Base-by-base conservation (phyloP, 208 protist genomes). In the Tritrichomonas musculus region DNA sequence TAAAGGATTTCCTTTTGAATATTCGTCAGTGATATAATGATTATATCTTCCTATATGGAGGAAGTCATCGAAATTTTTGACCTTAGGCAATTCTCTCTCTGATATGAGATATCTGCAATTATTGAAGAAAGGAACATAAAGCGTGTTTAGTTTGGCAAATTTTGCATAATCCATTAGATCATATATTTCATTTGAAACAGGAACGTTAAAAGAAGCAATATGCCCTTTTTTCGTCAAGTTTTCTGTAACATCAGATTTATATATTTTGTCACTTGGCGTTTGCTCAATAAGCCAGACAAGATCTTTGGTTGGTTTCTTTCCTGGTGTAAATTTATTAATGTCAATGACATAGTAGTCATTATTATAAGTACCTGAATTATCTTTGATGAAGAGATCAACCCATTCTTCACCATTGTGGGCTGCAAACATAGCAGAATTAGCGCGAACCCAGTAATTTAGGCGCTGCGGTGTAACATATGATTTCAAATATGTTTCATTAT, bases 401-500 rank as follows among this genome's bases (percentile, higher is more conserved):
- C 88, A 92, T 2, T 92, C 55, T n/a, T 30, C 13, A 0, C 55
- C 88, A 49, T 47, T 60, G 4, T 88, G 47, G 1, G 77, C 44
- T 22, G 55, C 55, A 27, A 47, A 92, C 88, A 72, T 47, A 25
- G 88, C 88, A 64, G 50, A 36, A 50, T 41, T 50, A 17, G 36
- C 20, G 9, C 88, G 50, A 55, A 69, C 20, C 55, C 55, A 64
- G 73, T 39, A 82, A 5, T 30, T 47, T 33, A 92, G 55, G 0
- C 13, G 33, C 33, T 47, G 49, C 11, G 36, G 39, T 20, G 2
- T 22, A n/a, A 50, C 55, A 72, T 66, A 50, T 4, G 9, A 9
- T 36, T 94, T 57, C 30, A 95, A 94, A 13, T 96, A 93, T 22
- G 94, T 77, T 20, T 95, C 82, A 80, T 97, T 96, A n/a, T 93